Conservation (phyloP, 345 rosid genomes). For the Firmiana major region DNA sequence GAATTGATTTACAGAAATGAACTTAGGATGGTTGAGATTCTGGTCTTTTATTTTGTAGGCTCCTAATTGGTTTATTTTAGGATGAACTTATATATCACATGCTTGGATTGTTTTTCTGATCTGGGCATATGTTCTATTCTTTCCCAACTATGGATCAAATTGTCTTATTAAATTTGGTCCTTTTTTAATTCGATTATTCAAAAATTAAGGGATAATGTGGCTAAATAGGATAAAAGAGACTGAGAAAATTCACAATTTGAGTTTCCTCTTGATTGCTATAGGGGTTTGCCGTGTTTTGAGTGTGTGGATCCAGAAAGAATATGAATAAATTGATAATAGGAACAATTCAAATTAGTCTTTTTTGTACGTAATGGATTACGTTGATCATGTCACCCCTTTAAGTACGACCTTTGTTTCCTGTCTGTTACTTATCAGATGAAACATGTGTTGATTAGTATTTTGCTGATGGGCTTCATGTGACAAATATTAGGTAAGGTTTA, state of each 20-base stretch:
- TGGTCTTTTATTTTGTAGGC: background rate
- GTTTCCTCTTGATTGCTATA: background rate
- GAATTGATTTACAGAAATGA: background rate
- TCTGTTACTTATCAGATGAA: background rate
- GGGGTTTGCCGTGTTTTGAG: too few species aligned
- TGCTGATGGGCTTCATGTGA: background rate
- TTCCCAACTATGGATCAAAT: background rate
- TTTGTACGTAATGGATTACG: background rate
- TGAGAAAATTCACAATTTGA: background rate
- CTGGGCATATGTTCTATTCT: background rate
- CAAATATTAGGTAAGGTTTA: background rate
- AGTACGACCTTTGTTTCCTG: background rate
- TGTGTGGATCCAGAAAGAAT: background rate
- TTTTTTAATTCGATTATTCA: background rate
- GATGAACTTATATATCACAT: background rate
- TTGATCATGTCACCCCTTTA: background rate
- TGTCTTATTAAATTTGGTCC: background rate
- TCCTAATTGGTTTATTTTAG: background rate
- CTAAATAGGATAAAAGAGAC: background rate
- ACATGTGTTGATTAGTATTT: background rate
- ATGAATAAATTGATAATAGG: background rate
- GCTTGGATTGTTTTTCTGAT: background rate
- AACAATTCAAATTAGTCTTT: background rate
- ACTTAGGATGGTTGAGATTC: background rate
- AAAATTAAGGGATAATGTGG: background rate